phyloP scores from a whole-genome alignment of 1,284 basidiomycete species.

The Pseudozyma pruni region DNA sequence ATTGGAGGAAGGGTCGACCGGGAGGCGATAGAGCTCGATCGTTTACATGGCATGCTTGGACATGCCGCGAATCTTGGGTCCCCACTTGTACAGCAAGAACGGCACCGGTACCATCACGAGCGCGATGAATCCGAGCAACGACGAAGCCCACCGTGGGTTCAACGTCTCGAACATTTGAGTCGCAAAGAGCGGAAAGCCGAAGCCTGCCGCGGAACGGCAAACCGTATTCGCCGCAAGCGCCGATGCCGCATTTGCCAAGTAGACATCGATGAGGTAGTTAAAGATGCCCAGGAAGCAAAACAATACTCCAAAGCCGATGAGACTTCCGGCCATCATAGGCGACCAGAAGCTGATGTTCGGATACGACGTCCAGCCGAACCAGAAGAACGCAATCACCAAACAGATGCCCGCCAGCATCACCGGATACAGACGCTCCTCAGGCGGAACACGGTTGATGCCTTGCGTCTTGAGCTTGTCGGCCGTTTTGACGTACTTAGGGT shows the following conservation, averaged over 20 bases:
- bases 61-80: conserved; percentile 68
- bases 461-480: conserved; percentile 45
- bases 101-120: conserved; percentile 79
- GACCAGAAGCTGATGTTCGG: conserved; percentile 68
- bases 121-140: conserved; percentile 78
- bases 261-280: conserved; percentile 72
- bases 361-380: conserved; percentile 60
- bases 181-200: conserved; percentile 71
- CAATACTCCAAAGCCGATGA: conserved; percentile 69
- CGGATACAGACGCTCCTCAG: conserved; percentile 59
- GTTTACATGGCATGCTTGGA: conserved; percentile 49
- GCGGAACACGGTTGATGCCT: conserved; percentile 59
- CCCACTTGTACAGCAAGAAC: conserved; percentile 70
- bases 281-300: conserved; percentile 73
- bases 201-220: conserved; percentile 75
- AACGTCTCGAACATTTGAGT: conserved; percentile 72
- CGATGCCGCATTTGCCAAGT: conserved; percentile 71
- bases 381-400: conserved; percentile 69
- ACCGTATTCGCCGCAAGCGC: conserved; percentile 77
- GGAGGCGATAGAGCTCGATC: too few relatives aligned
- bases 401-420: conserved; percentile 65
- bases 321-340: conserved; percentile 70
- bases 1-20: too few relatives aligned
- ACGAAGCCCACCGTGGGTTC: conserved; percentile 79
- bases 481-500: conserved; percentile 51